Evolutionary conservation across 78 protist species (phyloP).

Genomic region (Anaeramoeba ignava): DNA sequence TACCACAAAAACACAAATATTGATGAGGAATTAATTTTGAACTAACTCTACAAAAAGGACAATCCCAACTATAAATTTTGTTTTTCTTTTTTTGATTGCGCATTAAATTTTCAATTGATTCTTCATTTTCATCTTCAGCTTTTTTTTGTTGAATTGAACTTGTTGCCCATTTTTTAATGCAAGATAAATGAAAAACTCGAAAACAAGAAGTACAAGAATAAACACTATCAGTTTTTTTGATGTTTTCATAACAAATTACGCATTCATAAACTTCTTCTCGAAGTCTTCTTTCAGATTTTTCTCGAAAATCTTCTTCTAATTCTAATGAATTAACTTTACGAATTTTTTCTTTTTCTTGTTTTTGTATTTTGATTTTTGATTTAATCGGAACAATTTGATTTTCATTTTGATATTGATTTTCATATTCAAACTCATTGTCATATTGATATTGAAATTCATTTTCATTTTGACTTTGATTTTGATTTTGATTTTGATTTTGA

Average conservation of each 20-base stretch:
- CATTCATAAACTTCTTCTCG: not conserved
- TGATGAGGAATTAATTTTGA: not conserved
- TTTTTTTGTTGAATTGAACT: no score
- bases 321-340: not conserved
- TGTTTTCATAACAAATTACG: not conserved
- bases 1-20: not conserved
- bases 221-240: not conserved
- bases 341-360: not conserved
- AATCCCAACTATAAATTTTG: not conserved
- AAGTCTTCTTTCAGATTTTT: not conserved
- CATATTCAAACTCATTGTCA: not conserved
- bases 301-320: not conserved
- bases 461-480: not conserved
- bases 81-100: not conserved
- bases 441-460: not conserved
- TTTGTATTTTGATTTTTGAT: not conserved
- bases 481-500: no score
- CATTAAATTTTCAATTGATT: not conserved
- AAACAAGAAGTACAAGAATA: not conserved
- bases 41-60: not conserved
- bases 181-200: not conserved
- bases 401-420: not conserved
- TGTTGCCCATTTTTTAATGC: not conserved
- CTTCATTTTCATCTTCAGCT: not conserved
- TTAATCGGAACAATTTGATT: not conserved